These are phyloP conservation scores for Mycena leptocephala DNA, from an alignment of 768 basidiomycete species.

Conservation along the genomic window DNA sequence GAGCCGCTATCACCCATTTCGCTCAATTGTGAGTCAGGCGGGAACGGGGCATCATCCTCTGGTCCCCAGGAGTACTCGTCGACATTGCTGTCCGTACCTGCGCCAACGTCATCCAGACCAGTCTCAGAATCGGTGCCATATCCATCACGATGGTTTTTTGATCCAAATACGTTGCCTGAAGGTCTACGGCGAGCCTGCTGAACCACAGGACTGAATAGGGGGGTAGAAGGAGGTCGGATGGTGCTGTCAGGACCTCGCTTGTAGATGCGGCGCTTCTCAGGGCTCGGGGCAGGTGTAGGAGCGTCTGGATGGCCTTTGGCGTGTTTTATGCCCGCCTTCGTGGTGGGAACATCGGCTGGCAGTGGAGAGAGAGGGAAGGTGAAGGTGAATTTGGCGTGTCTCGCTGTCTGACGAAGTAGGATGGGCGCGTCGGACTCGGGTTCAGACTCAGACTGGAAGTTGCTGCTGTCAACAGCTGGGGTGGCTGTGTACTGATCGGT, in stretches of 20 bases:
- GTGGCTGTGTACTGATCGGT: slow-evolving; percentile 7
- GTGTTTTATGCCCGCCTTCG: background rate
- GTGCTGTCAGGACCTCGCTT: background rate
- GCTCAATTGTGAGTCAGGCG: no score
- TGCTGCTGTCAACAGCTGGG: no score
- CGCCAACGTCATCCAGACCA: no score
- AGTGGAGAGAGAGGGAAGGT: background rate
- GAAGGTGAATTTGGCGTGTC: slow-evolving; percentile 5
- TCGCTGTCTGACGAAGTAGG: background rate
- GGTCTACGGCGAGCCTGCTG: background rate
- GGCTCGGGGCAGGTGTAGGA: slow-evolving; percentile 3
- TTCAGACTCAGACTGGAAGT: background rate
- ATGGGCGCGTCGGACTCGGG: background rate
- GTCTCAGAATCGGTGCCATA: no score
- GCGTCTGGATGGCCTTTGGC: slow-evolving; percentile 6
- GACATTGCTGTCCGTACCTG: no score
- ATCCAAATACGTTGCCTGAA: background rate
- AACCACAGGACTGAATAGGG: background rate
- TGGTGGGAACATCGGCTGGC: no score
- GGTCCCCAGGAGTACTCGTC: no score
- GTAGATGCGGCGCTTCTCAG: background rate
- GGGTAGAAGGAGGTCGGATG: background rate
- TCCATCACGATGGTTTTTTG: no score
- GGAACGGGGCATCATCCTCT: no score
- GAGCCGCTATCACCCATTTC: no score